phyloP scores from a whole-genome alignment of 495 filamentous ascomycete genomes.

The Mycothermus thermophilus region DNA sequence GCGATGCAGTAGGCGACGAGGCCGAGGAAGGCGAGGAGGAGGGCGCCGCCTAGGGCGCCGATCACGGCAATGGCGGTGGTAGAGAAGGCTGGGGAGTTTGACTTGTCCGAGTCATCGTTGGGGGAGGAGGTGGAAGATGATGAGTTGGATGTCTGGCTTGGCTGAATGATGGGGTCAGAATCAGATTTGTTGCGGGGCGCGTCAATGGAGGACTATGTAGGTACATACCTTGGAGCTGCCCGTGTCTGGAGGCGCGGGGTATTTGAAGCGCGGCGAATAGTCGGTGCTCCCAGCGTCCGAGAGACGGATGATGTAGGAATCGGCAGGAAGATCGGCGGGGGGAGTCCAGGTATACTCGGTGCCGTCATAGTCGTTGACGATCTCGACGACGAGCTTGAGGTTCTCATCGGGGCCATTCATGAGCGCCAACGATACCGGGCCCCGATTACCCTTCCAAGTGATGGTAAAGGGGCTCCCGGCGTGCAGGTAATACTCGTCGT shows the following conservation, averaged over 20 bases:
- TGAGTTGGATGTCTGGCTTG: background rate
- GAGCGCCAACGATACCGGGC: constrained; percentile 1
- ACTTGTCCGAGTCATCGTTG: no score
- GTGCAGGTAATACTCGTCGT: constrained; percentile 4
- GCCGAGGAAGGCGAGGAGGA: background rate
- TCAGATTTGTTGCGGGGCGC: background rate
- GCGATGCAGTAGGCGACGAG: background rate
- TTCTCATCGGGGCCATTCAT: constrained; percentile 3
- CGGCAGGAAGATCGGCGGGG: background rate
- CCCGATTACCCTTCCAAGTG: constrained; percentile 4
- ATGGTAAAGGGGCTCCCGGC: constrained; percentile 1
- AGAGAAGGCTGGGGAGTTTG: background rate
- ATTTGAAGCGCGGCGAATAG: constrained; percentile 5
- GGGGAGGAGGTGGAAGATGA: background rate
- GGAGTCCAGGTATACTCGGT: constrained; percentile 5
- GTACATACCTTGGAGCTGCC: background rate
- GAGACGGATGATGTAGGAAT: constrained; percentile 2
- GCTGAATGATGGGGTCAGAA: background rate
- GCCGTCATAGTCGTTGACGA: background rate
- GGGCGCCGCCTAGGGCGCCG: background rate
- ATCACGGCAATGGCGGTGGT: background rate
- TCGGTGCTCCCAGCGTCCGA: constrained; percentile 2
- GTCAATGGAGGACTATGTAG: background rate
- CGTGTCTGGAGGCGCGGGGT: background rate
- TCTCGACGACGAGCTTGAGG: constrained; percentile 1